These are phyloP conservation scores for Pisolithus thermaeus DNA, from an alignment of 1,284 basidiomycete species.

Conservation along the genomic window DNA sequence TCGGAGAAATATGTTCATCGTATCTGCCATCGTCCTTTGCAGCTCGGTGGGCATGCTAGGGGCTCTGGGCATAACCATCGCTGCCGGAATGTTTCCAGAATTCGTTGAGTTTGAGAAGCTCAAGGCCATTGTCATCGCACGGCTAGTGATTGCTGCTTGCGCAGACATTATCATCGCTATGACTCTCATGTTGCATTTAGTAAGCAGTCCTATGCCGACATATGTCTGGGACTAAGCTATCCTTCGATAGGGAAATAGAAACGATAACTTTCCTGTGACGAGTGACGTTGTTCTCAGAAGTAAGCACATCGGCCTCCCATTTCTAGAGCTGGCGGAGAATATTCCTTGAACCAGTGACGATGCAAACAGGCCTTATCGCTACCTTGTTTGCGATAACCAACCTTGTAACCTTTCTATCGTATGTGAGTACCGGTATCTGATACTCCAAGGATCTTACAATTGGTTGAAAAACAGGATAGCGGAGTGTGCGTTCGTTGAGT, in stretches of 20 bases:
- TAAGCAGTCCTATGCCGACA: background rate
- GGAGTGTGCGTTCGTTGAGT: slow-evolving; percentile 1
- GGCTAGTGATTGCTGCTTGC: slow-evolving; percentile 12
- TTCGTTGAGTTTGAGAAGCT: slow-evolving; percentile 18
- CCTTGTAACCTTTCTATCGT: slow-evolving; percentile 6
- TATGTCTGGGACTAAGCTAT: background rate
- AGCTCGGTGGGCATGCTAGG: slow-evolving; percentile 11
- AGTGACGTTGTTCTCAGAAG: slow-evolving; percentile 17
- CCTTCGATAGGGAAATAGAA: slow-evolving; percentile 3
- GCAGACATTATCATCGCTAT: slow-evolving; percentile 13
- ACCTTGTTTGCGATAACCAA: slow-evolving; percentile 22
- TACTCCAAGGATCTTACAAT: background rate
- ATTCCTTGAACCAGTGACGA: slow-evolving; percentile 16
- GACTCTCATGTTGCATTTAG: slow-evolving; percentile 14
- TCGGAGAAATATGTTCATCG: slow-evolving; percentile 22
- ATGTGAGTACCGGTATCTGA: background rate
- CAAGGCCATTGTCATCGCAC: slow-evolving; percentile 18
- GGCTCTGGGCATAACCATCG: slow-evolving; percentile 16
- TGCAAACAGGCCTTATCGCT: slow-evolving; percentile 26
- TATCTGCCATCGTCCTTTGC: slow-evolving; percentile 17
- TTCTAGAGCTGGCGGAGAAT: background rate
- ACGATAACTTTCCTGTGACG: slow-evolving; percentile 12
- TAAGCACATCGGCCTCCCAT: background rate
- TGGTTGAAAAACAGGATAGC: background rate
- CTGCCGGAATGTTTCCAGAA: slow-evolving; percentile 11